Conservation (phyloP, 169 alveolate genomes). For the Plasmodium cynomolgi region DNA sequence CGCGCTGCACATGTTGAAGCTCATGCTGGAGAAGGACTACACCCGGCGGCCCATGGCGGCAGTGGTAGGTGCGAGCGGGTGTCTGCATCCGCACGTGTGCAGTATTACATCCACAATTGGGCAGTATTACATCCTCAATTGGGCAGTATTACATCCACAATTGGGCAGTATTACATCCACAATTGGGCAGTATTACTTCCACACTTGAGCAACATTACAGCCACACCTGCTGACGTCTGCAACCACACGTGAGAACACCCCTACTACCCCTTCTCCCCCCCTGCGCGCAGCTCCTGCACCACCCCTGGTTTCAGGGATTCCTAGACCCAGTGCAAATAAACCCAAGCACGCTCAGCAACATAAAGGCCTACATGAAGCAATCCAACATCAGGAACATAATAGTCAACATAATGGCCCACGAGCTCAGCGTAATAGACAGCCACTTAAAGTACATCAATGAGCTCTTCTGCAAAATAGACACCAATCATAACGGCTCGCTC, state of each 20-base stretch:
- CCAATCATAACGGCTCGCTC: conserved; percentile 67
- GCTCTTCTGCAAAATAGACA: conserved; percentile 56
- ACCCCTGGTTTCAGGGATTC: conserved; percentile 75
- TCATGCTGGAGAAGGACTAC: conserved; percentile 77
- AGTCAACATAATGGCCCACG: conserved; percentile 74
- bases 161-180: neutral
- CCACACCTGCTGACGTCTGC: too few relatives aligned
- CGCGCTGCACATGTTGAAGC: conserved; percentile 57
- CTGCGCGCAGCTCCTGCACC: conserved; percentile 44
- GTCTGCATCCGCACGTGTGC: neutral
- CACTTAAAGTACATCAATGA: conserved; percentile 56
- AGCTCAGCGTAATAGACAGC: conserved; percentile 58
- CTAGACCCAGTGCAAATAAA: conserved; percentile 53
- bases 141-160: neutral
- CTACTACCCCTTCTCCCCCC: neutral
- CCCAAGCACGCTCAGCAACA: conserved; percentile 48
- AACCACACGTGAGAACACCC: neutral
- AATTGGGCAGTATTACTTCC: neutral
- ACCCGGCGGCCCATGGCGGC: conserved; percentile 74
- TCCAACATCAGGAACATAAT: conserved; percentile 69
- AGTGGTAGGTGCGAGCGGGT: conserved; percentile 13
- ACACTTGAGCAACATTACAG: neutral
- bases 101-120: neutral
- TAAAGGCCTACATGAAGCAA: conserved; percentile 70
- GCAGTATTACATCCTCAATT: too few relatives aligned